phyloP scores from a whole-genome alignment of 805 yeast genomes.

The Dipodascopsis uninucleata region DNA sequence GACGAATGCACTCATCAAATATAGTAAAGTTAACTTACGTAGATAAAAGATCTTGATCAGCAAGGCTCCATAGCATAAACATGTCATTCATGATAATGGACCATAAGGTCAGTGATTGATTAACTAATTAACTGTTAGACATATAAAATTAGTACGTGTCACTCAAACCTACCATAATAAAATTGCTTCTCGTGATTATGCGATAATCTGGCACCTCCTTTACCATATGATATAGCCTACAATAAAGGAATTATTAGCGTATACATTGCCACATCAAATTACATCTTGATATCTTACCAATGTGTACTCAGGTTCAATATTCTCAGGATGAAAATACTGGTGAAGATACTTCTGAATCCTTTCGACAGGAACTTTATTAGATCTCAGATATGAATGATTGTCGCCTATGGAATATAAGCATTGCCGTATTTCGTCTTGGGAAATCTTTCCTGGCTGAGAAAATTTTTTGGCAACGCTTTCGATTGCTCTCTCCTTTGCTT shows the following conservation, averaged over 20 bases:
- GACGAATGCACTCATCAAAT: too few relatives aligned
- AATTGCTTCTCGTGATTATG: constrained; percentile 72
- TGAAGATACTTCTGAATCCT: constrained; percentile 56
- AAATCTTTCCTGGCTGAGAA: constrained; percentile 38
- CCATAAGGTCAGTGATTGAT: constrained; percentile 73
- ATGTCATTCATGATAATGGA: constrained; percentile 72
- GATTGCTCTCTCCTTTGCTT: constrained; percentile 64
- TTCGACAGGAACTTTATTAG: constrained; percentile 64
- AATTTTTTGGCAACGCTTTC: constrained; percentile 54
- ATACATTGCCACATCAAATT: constrained; percentile 8
- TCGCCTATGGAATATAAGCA: constrained; percentile 76
- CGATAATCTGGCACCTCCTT: constrained; percentile 65
- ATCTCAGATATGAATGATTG: constrained; percentile 65
- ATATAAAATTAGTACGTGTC: neutral
- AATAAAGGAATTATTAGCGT: constrained; percentile 41
- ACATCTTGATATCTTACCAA: too few relatives aligned
- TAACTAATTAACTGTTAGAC: too few relatives aligned
- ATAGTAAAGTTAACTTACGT: too few relatives aligned
- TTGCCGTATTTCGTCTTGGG: constrained; percentile 64
- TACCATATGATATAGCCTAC: constrained; percentile 63
- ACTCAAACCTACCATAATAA: constrained; percentile 42
- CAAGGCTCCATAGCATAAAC: constrained; percentile 71
- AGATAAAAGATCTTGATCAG: constrained; percentile 66
- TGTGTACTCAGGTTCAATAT: constrained; percentile 26
- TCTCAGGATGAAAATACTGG: constrained; percentile 46